Conservation (phyloP, 2,329 filamentous ascomycete species). For the Hansfordia pulvinata region DNA sequence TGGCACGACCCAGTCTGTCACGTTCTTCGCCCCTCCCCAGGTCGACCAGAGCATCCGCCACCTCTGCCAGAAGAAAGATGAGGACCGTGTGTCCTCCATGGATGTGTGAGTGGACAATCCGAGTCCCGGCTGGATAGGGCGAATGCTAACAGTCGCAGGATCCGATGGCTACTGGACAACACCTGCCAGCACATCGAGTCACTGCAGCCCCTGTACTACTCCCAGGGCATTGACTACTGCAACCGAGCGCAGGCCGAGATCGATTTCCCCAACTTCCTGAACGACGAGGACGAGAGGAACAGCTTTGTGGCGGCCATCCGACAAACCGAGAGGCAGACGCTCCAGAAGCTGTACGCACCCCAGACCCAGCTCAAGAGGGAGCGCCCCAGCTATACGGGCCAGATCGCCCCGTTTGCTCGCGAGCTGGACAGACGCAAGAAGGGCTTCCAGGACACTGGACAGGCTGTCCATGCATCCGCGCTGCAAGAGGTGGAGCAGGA, state of each 20-base stretch:
- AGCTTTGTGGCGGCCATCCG: conserved; percentile 29
- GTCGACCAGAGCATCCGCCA: conserved; percentile 48
- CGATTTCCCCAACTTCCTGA: conserved; percentile 26
- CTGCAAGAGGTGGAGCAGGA: conserved; percentile 48
- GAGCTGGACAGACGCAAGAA: conserved; percentile 18
- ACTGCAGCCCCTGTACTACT: conserved; percentile 40
- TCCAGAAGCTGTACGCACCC: conserved; percentile 42
- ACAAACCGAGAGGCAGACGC: conserved; percentile 39
- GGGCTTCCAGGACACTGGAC: conserved; percentile 20
- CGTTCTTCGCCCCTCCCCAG: conserved; percentile 39
- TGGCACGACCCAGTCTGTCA: conserved; percentile 22
- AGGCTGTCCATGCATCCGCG: conserved; percentile 30
- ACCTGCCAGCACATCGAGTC: conserved; percentile 48
- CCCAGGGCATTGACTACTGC: conserved; percentile 48
- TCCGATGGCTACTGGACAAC: conserved; percentile 49
- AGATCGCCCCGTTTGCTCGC: conserved; percentile 11
- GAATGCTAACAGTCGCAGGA: conserved; percentile 7
- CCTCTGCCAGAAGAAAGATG: conserved; percentile 15
- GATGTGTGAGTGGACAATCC: conserved; percentile 23
- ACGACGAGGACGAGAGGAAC: conserved; percentile 15
- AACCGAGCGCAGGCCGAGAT: conserved; percentile 33
- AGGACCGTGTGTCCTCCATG: conserved; percentile 23
- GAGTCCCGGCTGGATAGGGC: too few relatives aligned
- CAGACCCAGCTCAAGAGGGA: conserved; percentile 8
- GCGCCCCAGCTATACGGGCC: conserved; percentile 6